Evolutionary conservation across 2,329 filamentous ascomycete species (phyloP), one percentile per base, ranked within the genome.

Genomic region (Paraconiothyrium sp.): DNA sequence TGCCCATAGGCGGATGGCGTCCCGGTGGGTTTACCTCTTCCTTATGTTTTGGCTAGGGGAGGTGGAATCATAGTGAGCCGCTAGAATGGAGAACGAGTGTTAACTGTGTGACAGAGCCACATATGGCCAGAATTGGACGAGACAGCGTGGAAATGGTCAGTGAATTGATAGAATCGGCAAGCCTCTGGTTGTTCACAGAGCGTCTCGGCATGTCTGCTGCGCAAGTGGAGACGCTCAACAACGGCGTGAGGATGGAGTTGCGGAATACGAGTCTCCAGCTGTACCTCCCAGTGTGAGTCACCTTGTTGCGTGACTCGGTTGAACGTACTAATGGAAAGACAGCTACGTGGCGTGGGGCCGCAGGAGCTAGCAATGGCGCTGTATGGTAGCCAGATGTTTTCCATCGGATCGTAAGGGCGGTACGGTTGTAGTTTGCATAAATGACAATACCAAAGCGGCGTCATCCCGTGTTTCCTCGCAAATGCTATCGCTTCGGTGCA

Each of bases 1-100:
- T 80, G 8, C 78, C 77, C 1, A 78, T 80, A 60, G 78, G 78
- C 22, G 71, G 59, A 30, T 80, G 78, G 78, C 61, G 71, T 48
- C 37, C 67, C 70, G 77, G 78, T 80, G 69, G 24, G 68, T 66
- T 2, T 16, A 14, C 39, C n/a, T 34, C 32, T 13, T n/a, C 27
- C 14, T 56, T 13, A 22, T 16, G 9, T 9, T 27, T n/a, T 5
- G 7, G 44, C 10, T 30, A 4, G 27, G 4, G 27, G 24, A 14
- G 14, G 14, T 41, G 39, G n/a, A 41, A 39, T 13, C 16, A 2
- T 39, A 39, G 14, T 16, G 39, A 3, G 39, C 39, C 39, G 16
- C 16, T n/a, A 41, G 39, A 14, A 7, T 41, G 7, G n/a, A n/a
- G 2, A 44, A 39, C 9, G 20, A 39, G 4, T 34, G 10, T 43